These are phyloP conservation scores for Willaertia magna DNA, from an alignment of 208 protist genomes.

Conservation along the genomic window DNA sequence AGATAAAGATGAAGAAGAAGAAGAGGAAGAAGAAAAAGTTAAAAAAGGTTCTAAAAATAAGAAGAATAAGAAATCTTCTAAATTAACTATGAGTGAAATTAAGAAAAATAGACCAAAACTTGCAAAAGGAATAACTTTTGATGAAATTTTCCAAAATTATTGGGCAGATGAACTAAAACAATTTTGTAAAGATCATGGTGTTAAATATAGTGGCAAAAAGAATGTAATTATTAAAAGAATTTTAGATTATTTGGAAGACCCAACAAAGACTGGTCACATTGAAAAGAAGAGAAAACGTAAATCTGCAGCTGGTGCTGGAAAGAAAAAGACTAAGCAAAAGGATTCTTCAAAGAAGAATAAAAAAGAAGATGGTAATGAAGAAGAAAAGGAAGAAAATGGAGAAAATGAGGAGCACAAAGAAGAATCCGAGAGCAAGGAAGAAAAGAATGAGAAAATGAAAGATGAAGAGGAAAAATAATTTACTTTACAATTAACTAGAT, in stretches of 20 bases:
- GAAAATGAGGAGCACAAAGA: too few relatives aligned
- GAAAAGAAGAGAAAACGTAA: constrained; percentile 3
- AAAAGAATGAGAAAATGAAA: background rate
- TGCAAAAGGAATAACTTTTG: background rate
- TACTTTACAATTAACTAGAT: too few relatives aligned
- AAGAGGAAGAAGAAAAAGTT: background rate
- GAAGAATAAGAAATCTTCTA: background rate
- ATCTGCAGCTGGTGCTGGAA: background rate
- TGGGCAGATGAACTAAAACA: background rate
- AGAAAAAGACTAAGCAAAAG: background rate
- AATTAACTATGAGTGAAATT: background rate
- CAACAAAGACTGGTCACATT: background rate
- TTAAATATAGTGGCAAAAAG: background rate
- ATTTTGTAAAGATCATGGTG: background rate
- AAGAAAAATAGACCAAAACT: background rate
- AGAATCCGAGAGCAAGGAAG: background rate
- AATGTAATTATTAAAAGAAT: background rate
- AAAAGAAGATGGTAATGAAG: background rate
- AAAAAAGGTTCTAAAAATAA: background rate
- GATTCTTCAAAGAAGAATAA: too few relatives aligned
- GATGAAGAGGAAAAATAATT: too few relatives aligned
- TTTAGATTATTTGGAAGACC: background rate
- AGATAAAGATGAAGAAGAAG: background rate
- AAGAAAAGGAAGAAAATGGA: too few relatives aligned
- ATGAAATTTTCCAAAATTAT: background rate